phyloP scores from a whole-genome alignment of 2,329 filamentous ascomycete species.

The Thermoascus crustaceus region DNA sequence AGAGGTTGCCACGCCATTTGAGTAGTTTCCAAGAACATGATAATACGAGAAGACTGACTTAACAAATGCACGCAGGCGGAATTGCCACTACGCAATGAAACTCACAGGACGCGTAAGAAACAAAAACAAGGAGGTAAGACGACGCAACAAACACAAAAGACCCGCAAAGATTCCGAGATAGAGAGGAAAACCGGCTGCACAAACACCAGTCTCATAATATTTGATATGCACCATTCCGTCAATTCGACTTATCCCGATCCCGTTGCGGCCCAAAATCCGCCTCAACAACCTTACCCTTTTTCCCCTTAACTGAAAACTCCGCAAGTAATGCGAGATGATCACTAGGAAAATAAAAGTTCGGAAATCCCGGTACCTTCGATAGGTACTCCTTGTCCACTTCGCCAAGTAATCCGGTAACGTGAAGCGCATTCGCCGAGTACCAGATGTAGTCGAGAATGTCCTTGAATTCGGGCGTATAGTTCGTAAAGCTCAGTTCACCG shows the following conservation, averaged over 20 bases:
- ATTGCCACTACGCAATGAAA: slow-evolving; percentile 15
- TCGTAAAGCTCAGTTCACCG: slow-evolving; percentile 84
- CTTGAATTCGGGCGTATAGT: slow-evolving; percentile 89
- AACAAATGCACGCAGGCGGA: slow-evolving; percentile 13
- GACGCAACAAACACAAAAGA: slow-evolving; percentile 21
- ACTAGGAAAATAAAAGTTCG: slow-evolving; percentile 88
- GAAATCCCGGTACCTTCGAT: slow-evolving; percentile 80
- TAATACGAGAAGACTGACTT: slow-evolving; percentile 11
- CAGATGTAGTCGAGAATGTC: slow-evolving; percentile 96
- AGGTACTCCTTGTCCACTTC: slow-evolving; percentile 81
- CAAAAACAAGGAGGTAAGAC: too few relatives aligned
- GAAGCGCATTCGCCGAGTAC: slow-evolving; percentile 86
- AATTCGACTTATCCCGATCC: slow-evolving; percentile 19
- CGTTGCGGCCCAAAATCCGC: slow-evolving; percentile 52
- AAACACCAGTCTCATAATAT: slow-evolving; percentile 33
- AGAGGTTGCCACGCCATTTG: slow-evolving; percentile 20
- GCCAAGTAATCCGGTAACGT: slow-evolving; percentile 75
- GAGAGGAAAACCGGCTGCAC: slow-evolving; percentile 22
- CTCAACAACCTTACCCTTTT: slow-evolving; percentile 67
- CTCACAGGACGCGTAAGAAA: slow-evolving; percentile 20
- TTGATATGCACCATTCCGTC: slow-evolving; percentile 27
- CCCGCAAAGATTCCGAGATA: slow-evolving; percentile 35
- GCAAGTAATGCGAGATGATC: slow-evolving; percentile 86
- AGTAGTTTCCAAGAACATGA: slow-evolving; percentile 24
- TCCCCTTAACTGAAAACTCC: slow-evolving; percentile 79